Percentiles rank a stretch among this genome's conserved stretches.
Conservation (phyloP, 495 filamentous ascomycete species). For the Talaromyces thailandensis region DNA sequence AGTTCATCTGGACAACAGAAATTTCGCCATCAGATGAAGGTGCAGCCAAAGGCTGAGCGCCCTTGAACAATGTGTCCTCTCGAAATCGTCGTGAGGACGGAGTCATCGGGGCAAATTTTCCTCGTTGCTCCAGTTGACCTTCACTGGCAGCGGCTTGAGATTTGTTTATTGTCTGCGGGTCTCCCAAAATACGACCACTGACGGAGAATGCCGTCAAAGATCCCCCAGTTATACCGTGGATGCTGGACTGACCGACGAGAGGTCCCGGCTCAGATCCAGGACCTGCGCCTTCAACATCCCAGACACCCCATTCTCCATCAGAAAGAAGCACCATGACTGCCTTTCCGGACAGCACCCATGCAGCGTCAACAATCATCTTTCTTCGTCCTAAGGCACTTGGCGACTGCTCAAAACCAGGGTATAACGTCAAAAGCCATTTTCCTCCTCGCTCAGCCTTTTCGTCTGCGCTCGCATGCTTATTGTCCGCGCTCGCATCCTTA, state of each 20-base stretch:
- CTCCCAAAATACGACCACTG: slow-evolving; percentile 52
- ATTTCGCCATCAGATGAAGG: slow-evolving; percentile 53
- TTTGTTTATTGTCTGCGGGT: slow-evolving; percentile 18
- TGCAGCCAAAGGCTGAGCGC: slow-evolving; percentile 18
- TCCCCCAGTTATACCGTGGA: slow-evolving; percentile 54
- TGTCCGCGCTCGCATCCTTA: slow-evolving; percentile 17
- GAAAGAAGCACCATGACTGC: slow-evolving; percentile 66
- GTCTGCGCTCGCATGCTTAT: slow-evolving; percentile 19
- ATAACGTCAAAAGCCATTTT: slow-evolving; percentile 60
- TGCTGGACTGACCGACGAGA: slow-evolving; percentile 45
- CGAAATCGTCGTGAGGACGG: slow-evolving; percentile 63
- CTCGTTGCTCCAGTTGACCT: slow-evolving; percentile 27
- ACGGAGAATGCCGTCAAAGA: slow-evolving; percentile 59
- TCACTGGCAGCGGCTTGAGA: slow-evolving; percentile 25
- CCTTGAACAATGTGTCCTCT: slow-evolving; percentile 46
- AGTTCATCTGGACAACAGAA: slow-evolving; percentile 41
- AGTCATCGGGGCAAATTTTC: slow-evolving; percentile 74
- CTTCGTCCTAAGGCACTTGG: slow-evolving; percentile 37
- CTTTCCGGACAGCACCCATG: slow-evolving; percentile 75
- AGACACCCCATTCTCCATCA: slow-evolving; percentile 91
- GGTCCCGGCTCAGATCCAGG: slow-evolving; percentile 40
- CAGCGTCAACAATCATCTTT: slow-evolving; percentile 70
- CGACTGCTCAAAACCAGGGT: slow-evolving; percentile 50
- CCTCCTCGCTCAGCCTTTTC: slow-evolving; percentile 28
- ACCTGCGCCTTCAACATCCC: slow-evolving; percentile 70